These are phyloP conservation scores for Microcyclospora tardicrescens DNA, from an alignment of 2,329 filamentous ascomycete genomes.

Conservation along the genomic window DNA sequence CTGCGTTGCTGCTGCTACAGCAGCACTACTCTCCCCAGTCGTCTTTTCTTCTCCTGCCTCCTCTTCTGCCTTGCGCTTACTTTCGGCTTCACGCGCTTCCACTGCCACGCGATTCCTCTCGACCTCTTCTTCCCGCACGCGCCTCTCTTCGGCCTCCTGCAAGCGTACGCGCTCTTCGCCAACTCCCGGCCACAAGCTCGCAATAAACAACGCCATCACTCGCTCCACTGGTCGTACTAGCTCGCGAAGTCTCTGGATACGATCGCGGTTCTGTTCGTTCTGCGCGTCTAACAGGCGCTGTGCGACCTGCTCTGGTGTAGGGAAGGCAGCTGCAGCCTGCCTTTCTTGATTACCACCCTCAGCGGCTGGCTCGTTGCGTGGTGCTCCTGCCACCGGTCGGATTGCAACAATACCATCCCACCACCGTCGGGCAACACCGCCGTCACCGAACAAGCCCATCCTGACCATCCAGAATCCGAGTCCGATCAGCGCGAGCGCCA, in stretches of 20 bases:
- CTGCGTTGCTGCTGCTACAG: no score
- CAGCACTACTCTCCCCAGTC: background rate
- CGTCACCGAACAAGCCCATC: conserved; percentile 28
- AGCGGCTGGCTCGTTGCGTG: background rate
- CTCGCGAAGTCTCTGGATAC: conserved; percentile 16
- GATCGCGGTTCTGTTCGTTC: conserved; percentile 9
- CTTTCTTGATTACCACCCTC: conserved; percentile 1
- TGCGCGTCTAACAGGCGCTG: conserved; percentile 25
- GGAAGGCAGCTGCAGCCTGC: conserved; percentile 8
- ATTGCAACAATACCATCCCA: conserved; percentile 28
- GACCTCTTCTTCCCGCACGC: conserved; percentile 16
- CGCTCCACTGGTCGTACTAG: conserved; percentile 38
- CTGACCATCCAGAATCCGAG: conserved; percentile 30
- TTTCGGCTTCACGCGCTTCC: background rate
- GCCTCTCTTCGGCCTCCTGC: conserved; percentile 29
- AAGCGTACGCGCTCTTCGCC: conserved; percentile 48
- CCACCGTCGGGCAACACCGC: conserved; percentile 26
- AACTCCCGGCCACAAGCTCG: conserved; percentile 48
- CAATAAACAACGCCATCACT: conserved; percentile 47
- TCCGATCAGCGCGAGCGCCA: conserved; percentile 28
- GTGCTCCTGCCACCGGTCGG: background rate
- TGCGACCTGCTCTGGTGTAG: conserved; percentile 31
- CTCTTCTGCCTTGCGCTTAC: background rate
- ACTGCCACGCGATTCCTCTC: conserved; percentile 3
- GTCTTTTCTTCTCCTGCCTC: background rate